Conservation (phyloP, 2,329 filamentous ascomycete genomes). For the Fusarium sp. region DNA sequence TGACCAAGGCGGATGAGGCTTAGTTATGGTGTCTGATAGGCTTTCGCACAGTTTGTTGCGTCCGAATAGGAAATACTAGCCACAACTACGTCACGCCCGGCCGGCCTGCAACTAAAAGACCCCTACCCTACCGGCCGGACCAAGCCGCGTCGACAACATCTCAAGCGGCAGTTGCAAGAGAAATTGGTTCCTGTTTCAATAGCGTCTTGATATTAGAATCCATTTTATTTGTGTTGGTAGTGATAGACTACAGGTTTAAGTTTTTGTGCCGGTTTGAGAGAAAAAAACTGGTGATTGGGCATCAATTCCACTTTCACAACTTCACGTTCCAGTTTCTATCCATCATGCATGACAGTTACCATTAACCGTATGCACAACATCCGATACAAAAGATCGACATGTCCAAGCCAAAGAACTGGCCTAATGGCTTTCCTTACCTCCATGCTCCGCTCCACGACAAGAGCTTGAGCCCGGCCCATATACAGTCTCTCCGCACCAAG, state of each 20-base stretch:
- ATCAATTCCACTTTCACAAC: not conserved
- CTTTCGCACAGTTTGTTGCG: constrained; percentile 6
- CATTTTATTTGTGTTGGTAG: not conserved
- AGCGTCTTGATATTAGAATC: not conserved
- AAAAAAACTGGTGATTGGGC: not conserved
- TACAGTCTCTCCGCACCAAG: constrained; percentile 51
- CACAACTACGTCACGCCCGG: constrained; percentile 28
- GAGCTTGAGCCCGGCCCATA: constrained; percentile 57
- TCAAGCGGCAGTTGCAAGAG: not conserved
- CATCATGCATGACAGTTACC: not conserved
- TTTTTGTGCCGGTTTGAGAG: not conserved
- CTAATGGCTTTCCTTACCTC: constrained; percentile 64
- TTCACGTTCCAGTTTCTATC: not conserved
- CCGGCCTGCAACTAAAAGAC: constrained; percentile 4
- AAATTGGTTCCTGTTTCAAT: not conserved
- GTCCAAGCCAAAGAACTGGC: constrained; percentile 69
- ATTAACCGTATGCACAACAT: not conserved
- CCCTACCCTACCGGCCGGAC: constrained; percentile 3
- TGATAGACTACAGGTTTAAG: not conserved
- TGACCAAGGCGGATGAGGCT: constrained; percentile 1
- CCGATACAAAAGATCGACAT: constrained; percentile 31
- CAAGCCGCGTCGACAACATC: constrained; percentile 19
- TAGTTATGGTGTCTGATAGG: not conserved
- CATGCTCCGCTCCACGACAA: constrained; percentile 60
- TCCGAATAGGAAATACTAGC: constrained; percentile 10